Evolutionary conservation across 1,284 basidiomycete species (phyloP), one percentile per base, ranked within the genome.

Genomic region (Bondarzewia mesenterica): DNA sequence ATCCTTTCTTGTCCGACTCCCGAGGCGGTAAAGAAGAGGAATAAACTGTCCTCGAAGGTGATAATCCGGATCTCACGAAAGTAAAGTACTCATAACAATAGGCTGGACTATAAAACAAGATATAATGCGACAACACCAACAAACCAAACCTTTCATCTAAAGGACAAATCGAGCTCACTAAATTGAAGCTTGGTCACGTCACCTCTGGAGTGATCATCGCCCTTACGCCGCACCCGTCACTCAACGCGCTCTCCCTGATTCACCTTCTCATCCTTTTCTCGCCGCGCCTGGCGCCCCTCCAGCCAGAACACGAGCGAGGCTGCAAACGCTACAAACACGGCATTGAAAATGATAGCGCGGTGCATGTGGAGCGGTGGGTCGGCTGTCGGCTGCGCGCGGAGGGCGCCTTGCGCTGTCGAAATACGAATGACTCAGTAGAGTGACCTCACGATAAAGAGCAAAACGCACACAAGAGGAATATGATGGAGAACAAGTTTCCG

Each of bases 301-400:
- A 85, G 42, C 29, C 77, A 64, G 55, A 80, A 72, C 1, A 82
- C 58, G 5, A 67, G 50, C 7, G 56, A 48, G 29, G 69, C 66
- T 7, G 69, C 59, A 2, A 54, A 60, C 50, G 75, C 54, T 3
- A 78, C 67, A 36, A 79, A 56, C 0, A 62, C 60, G 2, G 75
- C 83, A 36, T 82, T 77, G 59, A 89, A 77, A 26, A 89, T 77
- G 42, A 85, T 63, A 4, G 77, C 75, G 14, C 67, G 65, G 29
- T 63, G 73, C 83, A 89, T 85, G 61, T 86, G 85, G 32, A 77
- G 64, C 1, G 86, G 85, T 4, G 86, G 86, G 41, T 71, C 59
- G 15, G 80, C 83, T 22, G 72, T 60, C 4, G 70, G 59, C 2
- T 75, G 67, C 8, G 75, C 83, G 44, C 86, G 78, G 12, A 89